Evolutionary conservation across 768 basidiomycete genomes (phyloP), one percentile per base, ranked within the genome.

Genomic region (Amanita molliuscula): DNA sequence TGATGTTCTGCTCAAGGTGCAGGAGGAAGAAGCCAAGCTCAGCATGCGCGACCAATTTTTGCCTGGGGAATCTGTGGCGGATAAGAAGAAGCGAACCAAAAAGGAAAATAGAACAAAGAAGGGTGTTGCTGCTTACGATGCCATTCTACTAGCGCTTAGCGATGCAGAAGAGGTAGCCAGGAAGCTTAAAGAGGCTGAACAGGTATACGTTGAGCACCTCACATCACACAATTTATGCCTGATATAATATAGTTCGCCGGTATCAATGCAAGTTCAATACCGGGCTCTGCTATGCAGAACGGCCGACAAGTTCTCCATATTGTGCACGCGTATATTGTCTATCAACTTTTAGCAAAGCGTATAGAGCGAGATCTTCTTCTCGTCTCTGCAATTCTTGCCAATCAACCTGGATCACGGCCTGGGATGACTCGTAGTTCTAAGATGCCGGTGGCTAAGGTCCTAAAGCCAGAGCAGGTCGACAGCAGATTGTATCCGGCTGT

Each of bases 331-430:
- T 95, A 84, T 62, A 81, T 95, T 57, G 76, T 88, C 41, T 92
- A 90, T 64, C 87, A 91, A 54, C 81, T 96, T 28, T 77, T 96
- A 44, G 81, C 88, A 16, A 78, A 83, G 46, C 88, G 94, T 7
- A 91, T 90, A 46, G 81, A 92, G 60, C 84, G 94, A 13, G 94
- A 98, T 60, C 75, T 91, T 3, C 76, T 92, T 20, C 77, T 96
- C 43, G 76, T 86, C 53, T 77, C 77, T 20, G 79, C 84, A 1
- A 71, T 83, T 2, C 69, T 86, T 35, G 61, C 70, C 6, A 75
- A 68, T 5, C 74, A 75, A 50, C 66, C 57, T 1, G 53, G 60
- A 42, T 62, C 64, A 33, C 61, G 59, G 57, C 20, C 38, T 13
- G 58, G 55, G 41, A 47, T 33, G 33, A 44, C 50, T 6, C 59